phyloP scores from a whole-genome alignment of 352 stramenopile species.

The Pythium guiyangense region DNA sequence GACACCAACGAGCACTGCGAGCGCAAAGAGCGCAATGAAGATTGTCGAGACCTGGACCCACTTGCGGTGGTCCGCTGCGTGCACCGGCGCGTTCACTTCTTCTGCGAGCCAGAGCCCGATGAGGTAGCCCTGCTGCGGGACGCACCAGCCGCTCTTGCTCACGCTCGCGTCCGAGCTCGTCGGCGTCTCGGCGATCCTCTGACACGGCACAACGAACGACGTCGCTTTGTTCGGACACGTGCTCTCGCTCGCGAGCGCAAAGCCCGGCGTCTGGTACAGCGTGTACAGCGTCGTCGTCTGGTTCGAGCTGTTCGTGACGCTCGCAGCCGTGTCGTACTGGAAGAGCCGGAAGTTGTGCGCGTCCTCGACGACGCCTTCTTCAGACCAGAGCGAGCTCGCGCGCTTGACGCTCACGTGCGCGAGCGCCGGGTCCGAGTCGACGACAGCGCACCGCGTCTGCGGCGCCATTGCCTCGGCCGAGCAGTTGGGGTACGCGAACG shows the following conservation, averaged over 20 bases:
- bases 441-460: conserved; percentile 27
- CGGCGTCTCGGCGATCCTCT: conserved; percentile 2
- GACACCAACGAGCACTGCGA: conserved; percentile 8
- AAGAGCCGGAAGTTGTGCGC: conserved; percentile 34
- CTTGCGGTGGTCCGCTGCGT: conserved; percentile 4
- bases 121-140: conserved; percentile 22
- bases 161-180: conserved; percentile 1
- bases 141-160: conserved; percentile 24
- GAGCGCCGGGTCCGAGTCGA: conserved; percentile 21
- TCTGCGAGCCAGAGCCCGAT: conserved; percentile 34
- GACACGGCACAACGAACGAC: conserved; percentile 47
- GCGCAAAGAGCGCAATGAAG: conserved; percentile 13
- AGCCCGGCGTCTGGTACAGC: conserved; percentile 34
- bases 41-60: conserved; percentile 10
- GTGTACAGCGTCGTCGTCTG: conserved; percentile 26
- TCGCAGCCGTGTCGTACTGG: conserved; percentile 15
- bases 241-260: conserved; percentile 11
- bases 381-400: conserved; percentile 34
- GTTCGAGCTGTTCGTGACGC: background rate
- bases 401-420: background rate
- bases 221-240: conserved; percentile 24
- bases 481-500: conserved; percentile 31
- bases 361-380: conserved; percentile 22
- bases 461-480: conserved; percentile 16
- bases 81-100: background rate